These are phyloP conservation scores for Scedosporium dehoogii DNA, from an alignment of 2,329 filamentous ascomycete species.

Conservation along the genomic window DNA sequence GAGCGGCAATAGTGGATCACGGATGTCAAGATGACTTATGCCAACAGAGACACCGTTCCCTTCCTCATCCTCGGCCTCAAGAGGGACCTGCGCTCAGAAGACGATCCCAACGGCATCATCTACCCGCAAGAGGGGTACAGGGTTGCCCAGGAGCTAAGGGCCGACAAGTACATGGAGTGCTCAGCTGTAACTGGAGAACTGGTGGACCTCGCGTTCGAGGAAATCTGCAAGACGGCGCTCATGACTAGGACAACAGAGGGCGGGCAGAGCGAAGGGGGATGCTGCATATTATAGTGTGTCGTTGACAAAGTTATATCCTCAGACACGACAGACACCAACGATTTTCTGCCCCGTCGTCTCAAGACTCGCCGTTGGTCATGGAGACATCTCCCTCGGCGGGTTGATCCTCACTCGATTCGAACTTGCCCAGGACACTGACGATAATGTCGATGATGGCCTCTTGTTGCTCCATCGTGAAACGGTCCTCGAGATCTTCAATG, in stretches of 20 bases:
- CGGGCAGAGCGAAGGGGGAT: constrained; percentile 46
- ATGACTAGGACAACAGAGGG: constrained; percentile 33
- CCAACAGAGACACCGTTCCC: constrained; percentile 37
- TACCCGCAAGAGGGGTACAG: constrained; percentile 52
- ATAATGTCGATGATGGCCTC: constrained; percentile 47
- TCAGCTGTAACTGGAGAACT: constrained; percentile 52
- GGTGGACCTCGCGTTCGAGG: constrained; percentile 46
- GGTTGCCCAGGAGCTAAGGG: constrained; percentile 46
- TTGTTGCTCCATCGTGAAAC: constrained; percentile 51
- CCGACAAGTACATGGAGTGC: constrained; percentile 55
- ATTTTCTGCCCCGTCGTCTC: not conserved
- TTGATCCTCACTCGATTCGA: constrained; percentile 23
- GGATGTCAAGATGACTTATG: constrained; percentile 39
- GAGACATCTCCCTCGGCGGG: constrained; percentile 13
- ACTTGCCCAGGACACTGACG: constrained; percentile 45
- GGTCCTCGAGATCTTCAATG: constrained; percentile 53
- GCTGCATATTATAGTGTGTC: constrained; percentile 33
- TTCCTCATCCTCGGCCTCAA: constrained; percentile 50
- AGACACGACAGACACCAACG: not conserved
- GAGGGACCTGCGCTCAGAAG: constrained; percentile 47
- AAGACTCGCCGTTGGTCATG: constrained; percentile 13
- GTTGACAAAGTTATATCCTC: not conserved
- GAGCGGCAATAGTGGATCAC: constrained; percentile 41
- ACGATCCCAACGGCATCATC: constrained; percentile 49
- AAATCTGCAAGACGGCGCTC: constrained; percentile 47